Conservation (phyloP, 1,284 basidiomycete genomes). For the Fomitopsis palustris region DNA sequence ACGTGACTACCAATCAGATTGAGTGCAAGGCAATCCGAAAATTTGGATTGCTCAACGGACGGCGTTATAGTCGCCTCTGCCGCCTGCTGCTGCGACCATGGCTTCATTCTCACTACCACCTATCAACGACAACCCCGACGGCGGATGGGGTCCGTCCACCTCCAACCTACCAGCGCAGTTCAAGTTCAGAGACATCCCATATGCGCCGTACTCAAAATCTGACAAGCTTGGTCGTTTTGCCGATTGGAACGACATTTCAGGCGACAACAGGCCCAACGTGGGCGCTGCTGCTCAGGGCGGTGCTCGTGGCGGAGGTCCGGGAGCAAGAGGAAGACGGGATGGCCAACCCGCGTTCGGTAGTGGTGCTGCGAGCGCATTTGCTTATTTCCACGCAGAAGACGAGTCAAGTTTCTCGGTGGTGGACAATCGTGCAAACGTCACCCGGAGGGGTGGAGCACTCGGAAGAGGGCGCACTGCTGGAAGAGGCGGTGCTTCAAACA, state of each 20-base stretch:
- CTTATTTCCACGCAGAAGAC: constrained; percentile 98
- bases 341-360: constrained; percentile 75
- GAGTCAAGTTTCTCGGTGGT: constrained; percentile 98
- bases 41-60: constrained; percentile 13
- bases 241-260: constrained; percentile 88
- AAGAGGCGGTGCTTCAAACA: constrained; percentile 42
- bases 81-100: constrained; percentile 38
- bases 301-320: constrained; percentile 43
- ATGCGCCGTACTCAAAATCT: constrained; percentile 96
- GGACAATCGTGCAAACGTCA: constrained; percentile 74
- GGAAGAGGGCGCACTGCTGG: constrained; percentile 52
- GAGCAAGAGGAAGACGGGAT: constrained; percentile 56
- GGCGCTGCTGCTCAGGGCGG: constrained; percentile 46
- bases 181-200: constrained; percentile 91
- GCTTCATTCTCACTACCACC: constrained; percentile 73
- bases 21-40: constrained; percentile 14
- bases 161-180: constrained; percentile 74
- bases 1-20: constrained; percentile 15
- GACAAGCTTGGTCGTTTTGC: constrained; percentile 98
- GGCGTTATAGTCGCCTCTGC: background rate
- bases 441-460: constrained; percentile 62
- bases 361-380: constrained; percentile 89
- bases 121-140: constrained; percentile 80
- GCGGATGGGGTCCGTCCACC: constrained; percentile 78
- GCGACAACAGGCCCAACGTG: constrained; percentile 58